A percentile compares a stretch with the other conserved stretches of the same genome.
phyloP scores from a whole-genome alignment of 208 protist species.

The Leishmania mexicana region DNA sequence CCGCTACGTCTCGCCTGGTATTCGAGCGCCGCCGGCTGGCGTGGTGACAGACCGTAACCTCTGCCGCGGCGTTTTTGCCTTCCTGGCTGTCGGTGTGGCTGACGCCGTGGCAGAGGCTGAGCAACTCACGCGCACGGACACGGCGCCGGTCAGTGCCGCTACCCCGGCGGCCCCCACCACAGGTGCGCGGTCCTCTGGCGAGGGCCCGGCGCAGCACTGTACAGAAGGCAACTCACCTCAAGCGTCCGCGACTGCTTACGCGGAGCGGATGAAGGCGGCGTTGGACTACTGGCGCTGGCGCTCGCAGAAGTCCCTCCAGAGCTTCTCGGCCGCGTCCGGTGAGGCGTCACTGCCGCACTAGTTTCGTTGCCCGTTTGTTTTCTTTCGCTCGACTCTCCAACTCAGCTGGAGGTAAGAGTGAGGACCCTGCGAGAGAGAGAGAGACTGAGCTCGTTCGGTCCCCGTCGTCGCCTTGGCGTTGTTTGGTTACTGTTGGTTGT shows the following conservation, averaged over 20 bases:
- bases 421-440: background rate
- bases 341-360: background rate
- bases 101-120: slow-evolving; percentile 11
- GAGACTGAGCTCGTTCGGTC: background rate
- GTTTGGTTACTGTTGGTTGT: background rate
- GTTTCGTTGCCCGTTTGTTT: background rate
- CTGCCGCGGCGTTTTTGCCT: slow-evolving; percentile 69
- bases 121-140: background rate
- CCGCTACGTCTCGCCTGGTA: slow-evolving; percentile 36
- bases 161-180: background rate
- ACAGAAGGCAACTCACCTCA: background rate
- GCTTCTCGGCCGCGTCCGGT: background rate
- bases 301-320: background rate
- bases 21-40: slow-evolving; percentile 57
- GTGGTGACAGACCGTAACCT: slow-evolving; percentile 82
- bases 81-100: slow-evolving; percentile 28
- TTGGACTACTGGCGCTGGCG: slow-evolving; percentile 17
- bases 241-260: background rate
- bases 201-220: background rate
- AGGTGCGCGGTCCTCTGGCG: background rate
- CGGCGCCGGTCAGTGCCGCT: background rate
- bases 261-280: slow-evolving; percentile 13
- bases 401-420: background rate
- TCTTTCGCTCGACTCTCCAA: background rate
- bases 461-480: background rate